phyloP scores from a whole-genome alignment of 176 grass and related monocot species.

The Cocos nucifera region DNA sequence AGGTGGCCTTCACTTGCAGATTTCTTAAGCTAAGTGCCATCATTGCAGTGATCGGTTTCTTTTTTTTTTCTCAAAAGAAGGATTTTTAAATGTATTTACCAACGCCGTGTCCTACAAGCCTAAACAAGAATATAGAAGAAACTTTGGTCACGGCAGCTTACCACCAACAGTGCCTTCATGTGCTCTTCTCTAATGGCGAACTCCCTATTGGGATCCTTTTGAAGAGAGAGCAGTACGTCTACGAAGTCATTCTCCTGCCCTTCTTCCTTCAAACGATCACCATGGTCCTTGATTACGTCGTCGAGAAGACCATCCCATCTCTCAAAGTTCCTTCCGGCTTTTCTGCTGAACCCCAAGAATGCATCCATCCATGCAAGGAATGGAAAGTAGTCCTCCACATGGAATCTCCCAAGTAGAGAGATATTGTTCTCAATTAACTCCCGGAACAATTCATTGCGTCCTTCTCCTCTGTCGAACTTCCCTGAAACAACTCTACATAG shows the following conservation, averaged over 20 bases:
- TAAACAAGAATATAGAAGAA: too few relatives aligned
- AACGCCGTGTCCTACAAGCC: too few relatives aligned
- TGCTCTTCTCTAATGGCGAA: conserved; percentile 30
- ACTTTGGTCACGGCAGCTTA: neutral
- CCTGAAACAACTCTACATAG: conserved; percentile 28
- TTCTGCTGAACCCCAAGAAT: conserved; percentile 9
- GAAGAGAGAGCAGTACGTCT: conserved; percentile 32
- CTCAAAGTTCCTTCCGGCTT: conserved; percentile 18
- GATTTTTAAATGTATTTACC: too few relatives aligned
- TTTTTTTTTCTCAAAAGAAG: too few relatives aligned
- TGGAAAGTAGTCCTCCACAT: conserved; percentile 31
- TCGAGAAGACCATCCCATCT: conserved; percentile 43
- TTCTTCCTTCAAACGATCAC: neutral
- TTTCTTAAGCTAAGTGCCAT: too few relatives aligned
- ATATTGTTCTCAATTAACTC: neutral
- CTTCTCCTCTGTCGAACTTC: conserved; percentile 2
- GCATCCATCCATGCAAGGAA: conserved; percentile 23
- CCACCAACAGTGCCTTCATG: conserved; percentile 31
- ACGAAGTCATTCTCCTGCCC: conserved; percentile 26
- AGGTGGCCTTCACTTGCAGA: too few relatives aligned
- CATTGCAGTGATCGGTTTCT: too few relatives aligned
- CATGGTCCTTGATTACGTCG: conserved; percentile 23
- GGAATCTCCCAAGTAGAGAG: neutral
- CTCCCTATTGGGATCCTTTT: neutral
- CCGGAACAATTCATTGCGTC: neutral